A percentile compares a stretch with the other conserved stretches of the same genome.
Evolutionary conservation across 306 rosid species (phyloP).

Genomic region (Ochetophila trinervis): DNA sequence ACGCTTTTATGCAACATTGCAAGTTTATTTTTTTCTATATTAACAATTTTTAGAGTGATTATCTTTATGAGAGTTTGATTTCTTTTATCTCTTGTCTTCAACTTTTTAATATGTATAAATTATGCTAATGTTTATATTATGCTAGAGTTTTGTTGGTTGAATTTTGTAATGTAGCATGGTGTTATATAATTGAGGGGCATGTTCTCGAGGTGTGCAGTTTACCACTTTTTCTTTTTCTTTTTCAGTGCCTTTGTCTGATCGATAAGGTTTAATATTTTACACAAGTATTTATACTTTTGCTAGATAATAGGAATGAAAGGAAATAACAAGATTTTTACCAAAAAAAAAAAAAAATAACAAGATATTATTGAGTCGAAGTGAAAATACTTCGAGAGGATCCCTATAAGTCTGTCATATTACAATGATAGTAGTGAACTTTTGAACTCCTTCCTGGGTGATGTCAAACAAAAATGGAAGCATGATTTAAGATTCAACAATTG

Average conservation of each 20-base stretch:
- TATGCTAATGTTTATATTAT: not conserved
- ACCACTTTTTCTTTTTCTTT: constrained; percentile 4
- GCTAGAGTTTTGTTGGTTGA: not conserved
- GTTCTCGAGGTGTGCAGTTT: constrained; percentile 57
- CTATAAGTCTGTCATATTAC: no score
- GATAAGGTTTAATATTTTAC: not conserved
- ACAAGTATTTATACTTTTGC: not conserved
- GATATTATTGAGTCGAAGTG: no score
- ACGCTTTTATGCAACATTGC: not conserved
- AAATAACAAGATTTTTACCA: no score
- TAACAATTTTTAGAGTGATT: not conserved
- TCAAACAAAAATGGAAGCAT: no score
- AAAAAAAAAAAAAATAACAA: no score
- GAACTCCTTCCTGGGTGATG: no score
- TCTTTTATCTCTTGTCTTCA: not conserved
- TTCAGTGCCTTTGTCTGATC: not conserved
- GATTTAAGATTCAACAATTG: not conserved
- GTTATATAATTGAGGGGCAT: constrained; percentile 29
- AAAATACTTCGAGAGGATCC: no score
- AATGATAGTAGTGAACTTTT: no score
- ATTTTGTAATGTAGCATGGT: not conserved
- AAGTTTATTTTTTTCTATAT: not conserved
- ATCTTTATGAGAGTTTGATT: not conserved
- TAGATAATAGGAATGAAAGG: not conserved
- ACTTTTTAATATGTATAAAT: not conserved